Evolutionary conservation across 495 filamentous ascomycete genomes (phyloP).

Genomic region (Hypoxylon fragiforme): DNA sequence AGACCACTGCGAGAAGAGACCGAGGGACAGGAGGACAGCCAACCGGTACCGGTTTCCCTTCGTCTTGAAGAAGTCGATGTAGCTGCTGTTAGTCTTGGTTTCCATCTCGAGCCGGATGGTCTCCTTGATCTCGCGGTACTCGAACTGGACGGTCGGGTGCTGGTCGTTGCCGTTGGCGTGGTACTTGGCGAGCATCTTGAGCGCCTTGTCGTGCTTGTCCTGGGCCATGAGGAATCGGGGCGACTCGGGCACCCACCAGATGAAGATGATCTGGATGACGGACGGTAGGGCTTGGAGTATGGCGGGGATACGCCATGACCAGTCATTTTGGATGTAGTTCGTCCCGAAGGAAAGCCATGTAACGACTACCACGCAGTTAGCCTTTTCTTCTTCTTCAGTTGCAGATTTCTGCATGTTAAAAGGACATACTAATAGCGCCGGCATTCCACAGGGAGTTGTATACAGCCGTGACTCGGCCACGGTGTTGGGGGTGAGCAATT

Average conservation of each 20-base stretch:
- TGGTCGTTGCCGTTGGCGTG: constrained; percentile 61
- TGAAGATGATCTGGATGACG: constrained; percentile 52
- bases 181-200: constrained; percentile 57
- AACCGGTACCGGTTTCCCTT: constrained; percentile 71
- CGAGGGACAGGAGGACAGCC: constrained; percentile 58
- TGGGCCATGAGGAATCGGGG: constrained; percentile 67
- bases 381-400: constrained; percentile 11
- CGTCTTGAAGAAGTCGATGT: constrained; percentile 64
- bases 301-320: constrained; percentile 59
- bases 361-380: constrained; percentile 39
- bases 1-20: constrained; percentile 69
- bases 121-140: constrained; percentile 63
- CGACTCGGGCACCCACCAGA: constrained; percentile 65
- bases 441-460: constrained; percentile 70
- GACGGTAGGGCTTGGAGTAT: constrained; percentile 56
- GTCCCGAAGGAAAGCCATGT: constrained; percentile 59
- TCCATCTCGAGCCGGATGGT: constrained; percentile 58
- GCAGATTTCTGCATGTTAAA: not conserved
- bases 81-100: constrained; percentile 47
- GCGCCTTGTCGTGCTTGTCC: constrained; percentile 65
- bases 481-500: constrained; percentile 67
- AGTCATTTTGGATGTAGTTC: constrained; percentile 48
- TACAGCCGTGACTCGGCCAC: constrained; percentile 65
- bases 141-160: constrained; percentile 61
- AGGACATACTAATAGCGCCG: constrained; percentile 50